Conservation (phyloP, 768 basidiomycete species). For the Boletus reticulatus region DNA sequence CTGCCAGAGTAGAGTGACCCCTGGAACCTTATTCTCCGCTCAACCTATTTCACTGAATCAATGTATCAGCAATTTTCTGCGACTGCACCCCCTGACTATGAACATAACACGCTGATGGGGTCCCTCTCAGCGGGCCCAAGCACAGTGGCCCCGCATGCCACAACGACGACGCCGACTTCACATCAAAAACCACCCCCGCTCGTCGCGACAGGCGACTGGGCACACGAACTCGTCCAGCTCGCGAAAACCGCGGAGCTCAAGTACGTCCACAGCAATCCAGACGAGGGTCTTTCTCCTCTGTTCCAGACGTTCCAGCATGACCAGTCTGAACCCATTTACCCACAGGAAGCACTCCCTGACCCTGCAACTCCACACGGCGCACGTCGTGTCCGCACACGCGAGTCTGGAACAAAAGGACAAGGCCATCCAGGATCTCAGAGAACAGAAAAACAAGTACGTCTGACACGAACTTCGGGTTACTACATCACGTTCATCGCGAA, state of each 20-base stretch:
- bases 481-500: neutral
- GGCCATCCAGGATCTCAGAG: slow-evolving; percentile 75
- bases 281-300: slow-evolving; percentile 1
- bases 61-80: slow-evolving; percentile 37
- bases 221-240: slow-evolving; percentile 79
- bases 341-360: slow-evolving; percentile 79
- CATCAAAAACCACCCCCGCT: slow-evolving; percentile 45
- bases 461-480: neutral
- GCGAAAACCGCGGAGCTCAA: slow-evolving; percentile 88
- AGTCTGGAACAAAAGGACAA: slow-evolving; percentile 75
- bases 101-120: slow-evolving; percentile 30
- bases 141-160: slow-evolving; percentile 31
- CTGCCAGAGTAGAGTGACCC: slow-evolving; percentile 19
- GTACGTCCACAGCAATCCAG: slow-evolving; percentile 43
- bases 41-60: slow-evolving; percentile 25
- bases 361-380: slow-evolving; percentile 82
- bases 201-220: slow-evolving; percentile 84
- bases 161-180: slow-evolving; percentile 21
- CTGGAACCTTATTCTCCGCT: slow-evolving; percentile 25
- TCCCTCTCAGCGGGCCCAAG: slow-evolving; percentile 33
- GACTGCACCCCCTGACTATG: slow-evolving; percentile 34
- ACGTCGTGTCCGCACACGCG: slow-evolving; percentile 81
- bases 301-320: neutral
- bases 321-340: slow-evolving; percentile 8
- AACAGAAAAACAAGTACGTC: slow-evolving; percentile 81